Percentiles rank a stretch among this genome's conserved stretches.
These are phyloP conservation scores for Polyplosphaeria fusca DNA, from an alignment of 495 filamentous ascomycete genomes.

Conservation along the genomic window DNA sequence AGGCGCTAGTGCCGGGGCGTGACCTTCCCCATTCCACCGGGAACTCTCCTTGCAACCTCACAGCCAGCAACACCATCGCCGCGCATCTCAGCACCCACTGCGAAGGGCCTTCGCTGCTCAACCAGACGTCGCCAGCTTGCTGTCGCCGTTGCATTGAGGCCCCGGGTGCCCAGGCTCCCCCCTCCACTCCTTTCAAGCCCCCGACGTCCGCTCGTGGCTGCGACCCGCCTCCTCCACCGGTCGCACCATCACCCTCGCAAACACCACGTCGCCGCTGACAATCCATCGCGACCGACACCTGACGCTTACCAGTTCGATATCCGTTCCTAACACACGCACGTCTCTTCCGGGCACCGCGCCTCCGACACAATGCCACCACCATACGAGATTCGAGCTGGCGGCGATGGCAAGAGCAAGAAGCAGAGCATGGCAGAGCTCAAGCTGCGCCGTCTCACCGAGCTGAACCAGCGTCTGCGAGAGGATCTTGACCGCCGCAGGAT, in stretches of 20 bases:
- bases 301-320: background rate
- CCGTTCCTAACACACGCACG: background rate
- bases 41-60: background rate
- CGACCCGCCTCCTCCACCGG: slow-evolving; percentile 33
- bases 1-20: too few species aligned
- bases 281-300: slow-evolving; percentile 2
- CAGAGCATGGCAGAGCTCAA: slow-evolving; percentile 99
- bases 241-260: slow-evolving; percentile 32
- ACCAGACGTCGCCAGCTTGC: background rate
- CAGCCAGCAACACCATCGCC: background rate
- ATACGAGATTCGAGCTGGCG: slow-evolving; percentile 43
- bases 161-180: slow-evolving; percentile 16
- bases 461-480: slow-evolving; percentile 90
- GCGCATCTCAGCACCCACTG: background rate
- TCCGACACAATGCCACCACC: slow-evolving; percentile 42
- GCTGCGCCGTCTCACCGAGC: slow-evolving; percentile 88
- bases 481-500: slow-evolving; percentile 93
- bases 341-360: background rate
- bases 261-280: slow-evolving; percentile 7
- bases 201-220: slow-evolving; percentile 31
- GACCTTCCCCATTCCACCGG: too few species aligned
- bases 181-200: slow-evolving; percentile 38
- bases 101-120: background rate
- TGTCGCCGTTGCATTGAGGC: slow-evolving; percentile 2
- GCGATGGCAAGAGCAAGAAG: slow-evolving; percentile 84